Percentiles rank a stretch among this genome's conserved stretches.
Evolutionary conservation across 257 asterid species (phyloP).

Genomic region (Thymus mandschuricus): DNA sequence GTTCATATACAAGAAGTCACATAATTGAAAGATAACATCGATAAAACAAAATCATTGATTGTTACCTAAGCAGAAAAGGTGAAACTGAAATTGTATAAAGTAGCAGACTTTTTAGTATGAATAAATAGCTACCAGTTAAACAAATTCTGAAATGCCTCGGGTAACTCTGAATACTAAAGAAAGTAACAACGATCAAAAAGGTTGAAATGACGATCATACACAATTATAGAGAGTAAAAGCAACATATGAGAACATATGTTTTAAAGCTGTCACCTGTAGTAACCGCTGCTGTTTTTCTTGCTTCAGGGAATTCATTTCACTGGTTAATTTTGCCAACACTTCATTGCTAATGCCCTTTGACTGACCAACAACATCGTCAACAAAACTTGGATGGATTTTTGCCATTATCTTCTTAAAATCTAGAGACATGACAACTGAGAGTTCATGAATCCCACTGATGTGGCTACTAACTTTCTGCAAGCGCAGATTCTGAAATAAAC

Average conservation of each 20-base stretch:
- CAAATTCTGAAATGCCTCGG: not conserved
- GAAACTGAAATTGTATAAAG: no score
- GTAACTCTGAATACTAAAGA: conserved; percentile 4
- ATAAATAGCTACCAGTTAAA: no score
- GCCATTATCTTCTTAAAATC: conserved; percentile 63
- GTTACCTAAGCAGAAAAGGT: not conserved
- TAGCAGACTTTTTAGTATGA: no score
- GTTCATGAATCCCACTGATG: conserved; percentile 53
- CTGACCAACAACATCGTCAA: conserved; percentile 47
- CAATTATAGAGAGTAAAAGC: not conserved
- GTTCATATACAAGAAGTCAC: not conserved
- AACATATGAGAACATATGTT: conserved; percentile 1
- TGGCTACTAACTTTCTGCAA: conserved; percentile 58
- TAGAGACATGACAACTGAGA: conserved; percentile 70
- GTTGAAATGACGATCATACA: conserved; percentile 12
- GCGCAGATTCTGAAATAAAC: conserved; percentile 62
- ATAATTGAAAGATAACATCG: not conserved
- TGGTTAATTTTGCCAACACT: conserved; percentile 67
- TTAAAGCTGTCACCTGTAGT: conserved; percentile 45
- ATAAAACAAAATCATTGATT: not conserved
- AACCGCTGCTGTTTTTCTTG: conserved; percentile 65
- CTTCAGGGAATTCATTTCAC: conserved; percentile 57
- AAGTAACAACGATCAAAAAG: not conserved
- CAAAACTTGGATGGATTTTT: conserved; percentile 66
- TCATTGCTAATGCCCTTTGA: conserved; percentile 72